Evolutionary conservation across 2,329 filamentous ascomycete species (phyloP).

Genomic region (Pseudogymnoascus verrucosus): DNA sequence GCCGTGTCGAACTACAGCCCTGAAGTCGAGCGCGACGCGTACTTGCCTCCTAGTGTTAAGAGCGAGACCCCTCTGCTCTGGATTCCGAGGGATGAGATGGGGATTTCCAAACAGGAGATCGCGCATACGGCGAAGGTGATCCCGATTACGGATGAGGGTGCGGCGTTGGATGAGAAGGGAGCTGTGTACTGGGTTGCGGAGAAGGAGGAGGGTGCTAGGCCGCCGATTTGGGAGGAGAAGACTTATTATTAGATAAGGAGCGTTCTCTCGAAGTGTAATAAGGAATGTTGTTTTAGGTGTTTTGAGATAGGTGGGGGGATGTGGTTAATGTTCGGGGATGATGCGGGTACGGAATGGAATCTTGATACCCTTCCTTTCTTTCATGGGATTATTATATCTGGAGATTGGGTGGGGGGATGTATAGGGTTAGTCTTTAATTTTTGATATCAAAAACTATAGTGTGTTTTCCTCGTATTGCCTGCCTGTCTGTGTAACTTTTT

Average conservation of each 20-base stretch:
- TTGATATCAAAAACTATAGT: too few species aligned
- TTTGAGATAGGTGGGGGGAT: too few species aligned
- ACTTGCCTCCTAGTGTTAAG: constrained; percentile 63
- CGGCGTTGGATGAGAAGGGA: constrained; percentile 62
- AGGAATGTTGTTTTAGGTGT: neutral
- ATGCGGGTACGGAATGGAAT: too few species aligned
- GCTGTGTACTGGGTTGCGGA: constrained; percentile 48
- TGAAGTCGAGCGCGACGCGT: constrained; percentile 58
- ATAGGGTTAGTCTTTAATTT: too few species aligned
- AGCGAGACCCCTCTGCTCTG: constrained; percentile 63
- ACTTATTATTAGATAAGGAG: constrained; percentile 22
- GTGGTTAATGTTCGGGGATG: too few species aligned
- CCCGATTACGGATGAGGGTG: constrained; percentile 73
- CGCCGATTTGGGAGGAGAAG: constrained; percentile 53
- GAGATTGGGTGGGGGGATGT: too few species aligned
- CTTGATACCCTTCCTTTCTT: too few species aligned
- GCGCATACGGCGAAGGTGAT: constrained; percentile 63
- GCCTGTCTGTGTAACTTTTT: too few species aligned
- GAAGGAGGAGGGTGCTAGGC: constrained; percentile 38
- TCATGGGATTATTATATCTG: too few species aligned
- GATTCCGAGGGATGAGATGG: constrained; percentile 70
- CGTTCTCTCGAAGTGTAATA: neutral
- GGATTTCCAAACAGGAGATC: constrained; percentile 71
- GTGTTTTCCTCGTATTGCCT: too few species aligned
- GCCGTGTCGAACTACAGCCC: constrained; percentile 50